These are phyloP conservation scores for Geranium incanum DNA, from an alignment of 441 rosid genomes.

Conservation along the genomic window DNA sequence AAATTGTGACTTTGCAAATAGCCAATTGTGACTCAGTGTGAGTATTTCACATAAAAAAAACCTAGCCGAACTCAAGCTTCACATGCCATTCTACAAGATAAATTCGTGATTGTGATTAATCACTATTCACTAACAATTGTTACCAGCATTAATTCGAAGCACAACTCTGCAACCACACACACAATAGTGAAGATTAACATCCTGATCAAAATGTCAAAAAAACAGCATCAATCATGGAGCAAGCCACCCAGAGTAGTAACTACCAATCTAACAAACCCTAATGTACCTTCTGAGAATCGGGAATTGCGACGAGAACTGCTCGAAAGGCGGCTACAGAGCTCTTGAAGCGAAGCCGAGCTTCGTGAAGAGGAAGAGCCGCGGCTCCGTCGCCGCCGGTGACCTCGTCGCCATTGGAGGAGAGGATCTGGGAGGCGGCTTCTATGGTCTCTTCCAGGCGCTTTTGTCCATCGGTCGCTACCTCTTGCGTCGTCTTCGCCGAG, in stretches of 20 bases:
- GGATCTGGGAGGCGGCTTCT: constrained; percentile 73
- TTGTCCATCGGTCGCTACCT: constrained; percentile 82
- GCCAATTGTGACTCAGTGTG: no score
- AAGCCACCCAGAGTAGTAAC: not conserved
- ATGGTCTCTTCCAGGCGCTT: constrained; percentile 81
- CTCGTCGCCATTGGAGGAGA: constrained; percentile 90
- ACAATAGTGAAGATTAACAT: not conserved
- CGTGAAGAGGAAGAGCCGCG: constrained; percentile 55
- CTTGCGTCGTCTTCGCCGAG: constrained; percentile 52
- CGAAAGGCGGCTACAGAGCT: constrained; percentile 62
- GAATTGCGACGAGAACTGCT: constrained; percentile 47
- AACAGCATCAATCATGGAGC: not conserved
- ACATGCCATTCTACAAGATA: not conserved
- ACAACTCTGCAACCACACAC: not conserved
- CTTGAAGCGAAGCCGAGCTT: constrained; percentile 53
- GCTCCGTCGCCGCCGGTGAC: constrained; percentile 25
- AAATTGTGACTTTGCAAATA: no score
- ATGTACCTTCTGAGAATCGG: constrained; percentile 53
- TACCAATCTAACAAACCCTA: not conserved
- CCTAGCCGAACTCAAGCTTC: not conserved
- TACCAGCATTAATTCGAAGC: not conserved
- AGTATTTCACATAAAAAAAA: no score
- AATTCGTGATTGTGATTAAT: not conserved
- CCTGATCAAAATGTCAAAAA: no score
- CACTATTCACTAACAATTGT: not conserved